phyloP scores from a whole-genome alignment of 1,284 basidiomycete species.

The Lentinula novae-zelandiae region DNA sequence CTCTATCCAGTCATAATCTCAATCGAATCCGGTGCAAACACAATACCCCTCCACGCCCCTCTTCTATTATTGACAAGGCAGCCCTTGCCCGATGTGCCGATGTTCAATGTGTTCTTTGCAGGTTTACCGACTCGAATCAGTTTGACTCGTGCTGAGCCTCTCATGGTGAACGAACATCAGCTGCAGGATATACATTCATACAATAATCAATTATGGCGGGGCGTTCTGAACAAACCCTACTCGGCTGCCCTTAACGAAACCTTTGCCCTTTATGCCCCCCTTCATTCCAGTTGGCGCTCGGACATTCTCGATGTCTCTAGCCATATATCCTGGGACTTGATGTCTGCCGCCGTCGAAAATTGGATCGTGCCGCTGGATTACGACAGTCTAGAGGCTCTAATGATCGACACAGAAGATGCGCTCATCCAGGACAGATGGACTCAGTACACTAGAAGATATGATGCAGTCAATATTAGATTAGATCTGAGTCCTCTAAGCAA shows the following conservation, averaged over 20 bases:
- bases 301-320: conserved; percentile 36
- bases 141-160: conserved; percentile 42
- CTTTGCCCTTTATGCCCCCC: conserved; percentile 63
- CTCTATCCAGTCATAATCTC: conserved; percentile 58
- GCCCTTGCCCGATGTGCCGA: conserved; percentile 53
- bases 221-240: conserved; percentile 65
- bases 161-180: conserved; percentile 43
- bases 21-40: conserved; percentile 28
- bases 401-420: conserved; percentile 49
- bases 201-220: conserved; percentile 58
- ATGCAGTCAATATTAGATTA: conserved; percentile 47
- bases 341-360: conserved; percentile 45
- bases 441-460: conserved; percentile 73
- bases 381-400: conserved; percentile 36
- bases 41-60: conserved; percentile 41
- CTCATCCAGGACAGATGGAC: conserved; percentile 70
- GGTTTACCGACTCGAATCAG: conserved; percentile 40
- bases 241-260: conserved; percentile 47
- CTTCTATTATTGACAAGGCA: conserved; percentile 61
- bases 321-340: conserved; percentile 61
- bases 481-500: conserved; percentile 73
- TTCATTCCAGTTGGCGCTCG: conserved; percentile 26
- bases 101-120: conserved; percentile 56
- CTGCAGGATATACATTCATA: conserved; percentile 52
- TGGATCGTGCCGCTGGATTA: conserved; percentile 49